phyloP scores from a whole-genome alignment of 495 filamentous ascomycete genomes.

The Sabuloglossum arenarium region DNA sequence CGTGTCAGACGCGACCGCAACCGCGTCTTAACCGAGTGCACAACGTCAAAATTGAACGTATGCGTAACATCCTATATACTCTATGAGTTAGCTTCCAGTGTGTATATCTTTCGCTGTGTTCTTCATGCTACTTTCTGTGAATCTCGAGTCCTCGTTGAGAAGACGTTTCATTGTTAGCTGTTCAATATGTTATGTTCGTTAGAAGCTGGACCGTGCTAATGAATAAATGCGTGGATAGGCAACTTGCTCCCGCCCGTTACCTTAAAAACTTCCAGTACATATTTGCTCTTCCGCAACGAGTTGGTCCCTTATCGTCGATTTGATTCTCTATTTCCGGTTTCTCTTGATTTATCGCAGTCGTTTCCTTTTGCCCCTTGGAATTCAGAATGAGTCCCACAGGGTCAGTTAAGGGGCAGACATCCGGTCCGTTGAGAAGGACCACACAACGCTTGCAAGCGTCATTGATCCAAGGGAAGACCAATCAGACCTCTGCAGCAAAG shows the following conservation, averaged over 20 bases:
- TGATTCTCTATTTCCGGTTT: not conserved
- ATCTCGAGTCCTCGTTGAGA: not conserved
- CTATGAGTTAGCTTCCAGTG: not conserved
- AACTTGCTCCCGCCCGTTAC: not conserved
- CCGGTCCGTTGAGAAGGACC: not conserved
- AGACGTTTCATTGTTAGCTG: no score
- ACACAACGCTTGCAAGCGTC: not conserved
- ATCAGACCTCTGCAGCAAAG: not conserved
- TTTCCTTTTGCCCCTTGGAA: not conserved
- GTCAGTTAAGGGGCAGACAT: not conserved
- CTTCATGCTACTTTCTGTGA: not conserved
- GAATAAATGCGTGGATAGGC: not conserved
- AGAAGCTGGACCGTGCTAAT: not conserved
- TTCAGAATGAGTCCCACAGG: not conserved
- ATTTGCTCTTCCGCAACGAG: not conserved
- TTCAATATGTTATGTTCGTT: not conserved
- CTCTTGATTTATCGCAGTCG: not conserved
- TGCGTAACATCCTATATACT: not conserved
- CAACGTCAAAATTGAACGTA: not conserved
- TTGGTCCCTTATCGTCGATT: no score
- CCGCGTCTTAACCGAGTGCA: not conserved
- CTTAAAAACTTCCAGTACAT: not conserved
- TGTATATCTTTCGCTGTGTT: not conserved
- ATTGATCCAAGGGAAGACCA: not conserved
- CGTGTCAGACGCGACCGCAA: not conserved